Percentiles rank a stretch among this genome's conserved stretches.
These are phyloP conservation scores for Dryadomyces quercus-mongolicae DNA, from an alignment of 2,329 filamentous ascomycete species.

Conservation along the genomic window DNA sequence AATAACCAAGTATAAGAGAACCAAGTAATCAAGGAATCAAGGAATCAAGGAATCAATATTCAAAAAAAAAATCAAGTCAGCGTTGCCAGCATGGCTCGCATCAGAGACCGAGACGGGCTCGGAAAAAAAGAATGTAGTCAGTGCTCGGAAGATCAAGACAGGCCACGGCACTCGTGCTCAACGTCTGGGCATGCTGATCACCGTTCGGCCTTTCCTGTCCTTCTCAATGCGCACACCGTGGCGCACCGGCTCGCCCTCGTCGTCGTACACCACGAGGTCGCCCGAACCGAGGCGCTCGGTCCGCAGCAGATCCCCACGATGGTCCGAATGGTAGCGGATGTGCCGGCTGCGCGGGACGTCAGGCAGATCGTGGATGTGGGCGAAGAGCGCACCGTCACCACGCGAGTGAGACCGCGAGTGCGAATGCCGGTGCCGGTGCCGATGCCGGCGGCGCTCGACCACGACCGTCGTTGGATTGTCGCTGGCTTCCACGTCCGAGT, in stretches of 20 bases:
- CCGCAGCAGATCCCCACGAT: constrained; percentile 34
- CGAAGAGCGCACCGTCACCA: constrained; percentile 48
- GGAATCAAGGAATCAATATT: neutral
- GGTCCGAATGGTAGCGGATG: constrained; percentile 18
- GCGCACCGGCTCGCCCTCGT: constrained; percentile 25
- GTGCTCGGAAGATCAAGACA: constrained; percentile 12
- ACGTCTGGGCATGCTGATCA: constrained; percentile 66
- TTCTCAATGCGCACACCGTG: constrained; percentile 62
- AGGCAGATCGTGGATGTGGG: constrained; percentile 49
- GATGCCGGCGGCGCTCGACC: constrained; percentile 15
- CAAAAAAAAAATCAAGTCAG: neutral
- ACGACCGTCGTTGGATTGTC: constrained; percentile 20
- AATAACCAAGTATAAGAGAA: too few relatives aligned
- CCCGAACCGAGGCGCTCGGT: constrained; percentile 47
- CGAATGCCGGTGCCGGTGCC: constrained; percentile 16
- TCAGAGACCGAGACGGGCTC: constrained; percentile 24
- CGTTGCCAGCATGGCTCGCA: neutral
- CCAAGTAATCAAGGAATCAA: neutral
- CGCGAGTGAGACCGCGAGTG: constrained; percentile 17
- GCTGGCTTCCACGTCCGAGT: constrained; percentile 7
- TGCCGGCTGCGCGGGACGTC: constrained; percentile 49
- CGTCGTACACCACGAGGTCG: constrained; percentile 51
- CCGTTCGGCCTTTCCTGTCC: constrained; percentile 94
- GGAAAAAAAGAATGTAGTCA: too few relatives aligned
- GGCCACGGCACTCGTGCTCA: constrained; percentile 29